Conservation (phyloP, 441 rosid species). For the Hura crepitans region DNA sequence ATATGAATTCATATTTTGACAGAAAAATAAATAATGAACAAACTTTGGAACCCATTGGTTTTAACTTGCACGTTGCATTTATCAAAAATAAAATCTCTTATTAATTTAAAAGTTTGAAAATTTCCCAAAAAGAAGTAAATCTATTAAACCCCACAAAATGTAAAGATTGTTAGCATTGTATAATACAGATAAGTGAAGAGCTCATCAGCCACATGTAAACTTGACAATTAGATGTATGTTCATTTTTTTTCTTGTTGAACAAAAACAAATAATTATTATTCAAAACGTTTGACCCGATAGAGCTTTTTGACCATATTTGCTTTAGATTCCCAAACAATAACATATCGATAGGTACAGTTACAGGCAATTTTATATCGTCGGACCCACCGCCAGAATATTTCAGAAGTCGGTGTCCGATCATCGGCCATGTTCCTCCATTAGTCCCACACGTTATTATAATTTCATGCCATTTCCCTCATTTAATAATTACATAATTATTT, state of each 20-base stretch:
- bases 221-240: not conserved
- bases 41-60: too few relatives aligned
- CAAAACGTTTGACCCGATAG: not conserved
- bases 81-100: too few relatives aligned
- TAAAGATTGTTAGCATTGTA: not conserved
- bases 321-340: conserved; percentile 10
- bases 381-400: conserved; percentile 8
- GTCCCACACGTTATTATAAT: not conserved
- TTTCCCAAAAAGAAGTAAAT: too few relatives aligned
- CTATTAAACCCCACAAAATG: not conserved
- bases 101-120: too few relatives aligned
- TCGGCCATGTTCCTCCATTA: not conserved
- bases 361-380: not conserved
- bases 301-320: not conserved
- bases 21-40: too few relatives aligned
- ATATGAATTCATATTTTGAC: too few relatives aligned
- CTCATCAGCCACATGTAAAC: not conserved
- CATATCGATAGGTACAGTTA: not conserved
- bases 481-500: too few relatives aligned
- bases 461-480: not conserved
- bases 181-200: not conserved
- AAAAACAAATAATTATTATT: not conserved
- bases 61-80: too few relatives aligned
- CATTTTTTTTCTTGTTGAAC: not conserved
- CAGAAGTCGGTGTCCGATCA: conserved; percentile 16